These are phyloP conservation scores for Fusarium agapanthi DNA, from an alignment of 2,329 filamentous ascomycete genomes.

Conservation along the genomic window DNA sequence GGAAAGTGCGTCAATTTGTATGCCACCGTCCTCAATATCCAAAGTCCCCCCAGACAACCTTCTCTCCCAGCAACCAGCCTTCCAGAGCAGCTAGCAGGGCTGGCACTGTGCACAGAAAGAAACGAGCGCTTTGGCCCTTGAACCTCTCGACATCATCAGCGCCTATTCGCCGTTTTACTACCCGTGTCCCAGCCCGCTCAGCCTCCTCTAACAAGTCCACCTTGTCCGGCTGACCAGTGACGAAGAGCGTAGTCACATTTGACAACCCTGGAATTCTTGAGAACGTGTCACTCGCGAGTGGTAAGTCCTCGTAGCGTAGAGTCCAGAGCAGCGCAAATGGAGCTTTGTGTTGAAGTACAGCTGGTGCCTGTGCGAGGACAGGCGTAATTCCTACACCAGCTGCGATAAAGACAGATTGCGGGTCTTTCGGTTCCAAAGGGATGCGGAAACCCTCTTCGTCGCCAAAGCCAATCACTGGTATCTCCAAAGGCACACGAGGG, in stretches of 20 bases:
- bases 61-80: constrained; percentile 64
- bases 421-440: constrained; percentile 31
- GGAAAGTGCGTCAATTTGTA: background rate
- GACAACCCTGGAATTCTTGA: constrained; percentile 60
- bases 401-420: constrained; percentile 69
- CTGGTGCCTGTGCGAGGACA: constrained; percentile 71
- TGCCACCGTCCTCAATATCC: constrained; percentile 54
- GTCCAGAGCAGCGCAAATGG: constrained; percentile 74
- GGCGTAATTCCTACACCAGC: constrained; percentile 88
- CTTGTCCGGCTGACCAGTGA: constrained; percentile 62
- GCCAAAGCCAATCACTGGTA: constrained; percentile 77
- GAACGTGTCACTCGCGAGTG: constrained; percentile 69
- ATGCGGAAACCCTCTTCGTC: constrained; percentile 62
- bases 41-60: constrained; percentile 68
- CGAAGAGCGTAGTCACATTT: constrained; percentile 65
- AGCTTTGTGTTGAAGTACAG: constrained; percentile 51
- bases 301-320: constrained; percentile 67
- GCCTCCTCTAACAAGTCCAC: constrained; percentile 48
- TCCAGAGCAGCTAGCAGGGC: constrained; percentile 52
- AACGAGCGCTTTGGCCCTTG: constrained; percentile 55
- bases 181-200: constrained; percentile 46
- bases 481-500: constrained; percentile 62
- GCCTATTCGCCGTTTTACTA: constrained; percentile 51
- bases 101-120: constrained; percentile 60
- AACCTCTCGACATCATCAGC: constrained; percentile 53